Percentiles rank a stretch among this genome's conserved stretches.
Conservation (phyloP, 768 basidiomycete species). For the Dacryopinax primogenitus region DNA sequence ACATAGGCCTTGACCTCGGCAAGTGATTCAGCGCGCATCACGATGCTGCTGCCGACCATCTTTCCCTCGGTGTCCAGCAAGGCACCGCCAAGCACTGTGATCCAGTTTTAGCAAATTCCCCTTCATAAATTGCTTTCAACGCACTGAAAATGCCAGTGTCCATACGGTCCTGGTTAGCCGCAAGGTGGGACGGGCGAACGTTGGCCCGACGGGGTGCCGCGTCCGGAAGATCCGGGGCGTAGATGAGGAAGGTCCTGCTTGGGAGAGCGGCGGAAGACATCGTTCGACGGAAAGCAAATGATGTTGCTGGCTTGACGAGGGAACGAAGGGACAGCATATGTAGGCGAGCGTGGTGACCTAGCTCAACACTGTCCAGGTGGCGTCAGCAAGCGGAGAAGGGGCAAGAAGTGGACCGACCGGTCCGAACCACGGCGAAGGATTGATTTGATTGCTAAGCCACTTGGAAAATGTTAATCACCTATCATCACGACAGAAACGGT, state of each 20-base stretch:
- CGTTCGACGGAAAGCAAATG: neutral
- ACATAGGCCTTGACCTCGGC: slow-evolving; percentile 1
- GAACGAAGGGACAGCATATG: slow-evolving; percentile 2
- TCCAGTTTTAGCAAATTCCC: neutral
- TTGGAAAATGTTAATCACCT: too few species aligned
- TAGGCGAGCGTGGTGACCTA: neutral
- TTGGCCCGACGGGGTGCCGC: neutral
- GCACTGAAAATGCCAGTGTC: neutral
- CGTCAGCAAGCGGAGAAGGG: neutral
- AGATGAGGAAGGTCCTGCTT: slow-evolving; percentile 9
- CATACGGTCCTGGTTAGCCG: neutral
- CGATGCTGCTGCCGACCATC: slow-evolving; percentile 10
- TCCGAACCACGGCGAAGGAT: too few species aligned
- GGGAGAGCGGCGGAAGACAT: neutral
- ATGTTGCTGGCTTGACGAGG: neutral
- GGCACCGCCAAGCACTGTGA: slow-evolving; percentile 7
- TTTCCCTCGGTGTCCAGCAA: slow-evolving; percentile 6
- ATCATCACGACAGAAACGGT: too few species aligned
- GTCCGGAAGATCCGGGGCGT: slow-evolving; percentile 2
- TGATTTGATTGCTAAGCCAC: too few species aligned
- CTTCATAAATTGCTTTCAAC: neutral
- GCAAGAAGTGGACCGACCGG: neutral
- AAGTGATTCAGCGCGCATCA: slow-evolving; percentile 6
- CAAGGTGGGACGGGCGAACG: neutral
- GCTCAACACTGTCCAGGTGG: neutral